Conservation (phyloP, 257 asterid species). For the Fraxinus excelsior region DNA sequence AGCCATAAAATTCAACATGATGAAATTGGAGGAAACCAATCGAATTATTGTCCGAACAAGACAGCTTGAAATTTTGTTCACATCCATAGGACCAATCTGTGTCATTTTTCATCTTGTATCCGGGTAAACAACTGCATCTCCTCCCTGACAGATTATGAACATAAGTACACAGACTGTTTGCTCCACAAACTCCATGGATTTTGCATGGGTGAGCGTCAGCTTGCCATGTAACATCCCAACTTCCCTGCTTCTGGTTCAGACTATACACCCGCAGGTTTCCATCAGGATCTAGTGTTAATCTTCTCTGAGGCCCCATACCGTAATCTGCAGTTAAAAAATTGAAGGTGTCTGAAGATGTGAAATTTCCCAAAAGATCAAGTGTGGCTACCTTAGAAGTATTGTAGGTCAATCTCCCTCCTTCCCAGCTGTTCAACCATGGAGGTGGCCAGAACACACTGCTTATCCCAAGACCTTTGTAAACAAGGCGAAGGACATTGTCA, state of each 20-base stretch:
- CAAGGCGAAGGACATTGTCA: constrained; percentile 22
- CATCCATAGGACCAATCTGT: constrained; percentile 48
- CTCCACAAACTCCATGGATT: constrained; percentile 46
- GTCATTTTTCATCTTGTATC: constrained; percentile 33
- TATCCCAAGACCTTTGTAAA: not conserved
- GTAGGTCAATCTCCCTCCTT: constrained; percentile 12
- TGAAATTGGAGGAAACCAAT: constrained; percentile 22
- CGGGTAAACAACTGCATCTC: constrained; percentile 44
- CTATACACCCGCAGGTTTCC: constrained; percentile 41
- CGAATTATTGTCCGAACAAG: constrained; percentile 17
- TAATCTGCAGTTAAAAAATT: constrained; percentile 6
- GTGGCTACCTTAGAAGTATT: constrained; percentile 19
- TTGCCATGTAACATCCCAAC: constrained; percentile 49
- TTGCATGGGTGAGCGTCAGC: constrained; percentile 22
- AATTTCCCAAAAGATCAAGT: constrained; percentile 14
- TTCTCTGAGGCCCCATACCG: constrained; percentile 22
- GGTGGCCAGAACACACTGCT: constrained; percentile 25
- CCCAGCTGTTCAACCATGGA: constrained; percentile 11
- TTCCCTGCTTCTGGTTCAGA: constrained; percentile 15
- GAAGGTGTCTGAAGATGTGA: constrained; percentile 20
- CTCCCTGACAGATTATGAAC: constrained; percentile 1
- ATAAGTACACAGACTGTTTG: constrained; percentile 36
- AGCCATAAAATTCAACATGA: constrained; percentile 42
- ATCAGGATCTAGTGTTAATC: constrained; percentile 27
- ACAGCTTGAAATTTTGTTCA: constrained; percentile 26